phyloP scores from a whole-genome alignment of 192 early-diverging fungal species.

The Neocallimastix lanati region DNA sequence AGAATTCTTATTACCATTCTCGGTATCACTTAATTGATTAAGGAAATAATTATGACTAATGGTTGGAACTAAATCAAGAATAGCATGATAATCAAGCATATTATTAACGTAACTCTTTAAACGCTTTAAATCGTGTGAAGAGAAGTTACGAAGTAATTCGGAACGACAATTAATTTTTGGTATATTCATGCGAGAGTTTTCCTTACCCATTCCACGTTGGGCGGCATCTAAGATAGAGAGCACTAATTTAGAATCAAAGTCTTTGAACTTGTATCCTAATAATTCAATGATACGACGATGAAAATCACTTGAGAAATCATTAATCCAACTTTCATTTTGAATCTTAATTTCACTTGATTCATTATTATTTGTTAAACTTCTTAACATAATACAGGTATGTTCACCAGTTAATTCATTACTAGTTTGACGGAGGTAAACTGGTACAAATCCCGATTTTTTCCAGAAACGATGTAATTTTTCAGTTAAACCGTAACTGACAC shows the following conservation, averaged over 20 bases:
- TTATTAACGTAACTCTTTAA: conserved; percentile 92
- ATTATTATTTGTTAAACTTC: conserved; percentile 32
- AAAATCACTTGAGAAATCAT: conserved; percentile 81
- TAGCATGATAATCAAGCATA: conserved; percentile 92
- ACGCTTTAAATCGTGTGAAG: conserved; percentile 82
- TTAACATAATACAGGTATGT: conserved; percentile 94
- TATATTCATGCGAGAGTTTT: not conserved
- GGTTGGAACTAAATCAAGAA: conserved; percentile 73
- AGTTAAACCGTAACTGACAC: conserved; percentile 90
- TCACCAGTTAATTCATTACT: conserved; percentile 94
- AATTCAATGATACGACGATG: conserved; percentile 71
- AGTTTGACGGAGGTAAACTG: conserved; percentile 92
- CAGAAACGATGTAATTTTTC: conserved; percentile 83
- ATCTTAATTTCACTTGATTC: conserved; percentile 16
- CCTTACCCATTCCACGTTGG: conserved; percentile 20
- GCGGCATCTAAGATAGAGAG: conserved; percentile 69
- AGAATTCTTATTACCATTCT: not conserved
- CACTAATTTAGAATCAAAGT: conserved; percentile 62
- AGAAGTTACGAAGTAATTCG: conserved; percentile 26
- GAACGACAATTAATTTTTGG: not conserved
- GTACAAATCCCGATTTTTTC: conserved; percentile 74
- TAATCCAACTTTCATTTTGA: conserved; percentile 44
- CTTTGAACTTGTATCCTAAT: conserved; percentile 64
- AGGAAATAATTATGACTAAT: conserved; percentile 68
- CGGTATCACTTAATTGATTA: conserved; percentile 21